A percentile compares a stretch with the other conserved stretches of the same genome.
Evolutionary conservation across 345 rosid species (phyloP).

Genomic region (Ceriops decandra): DNA sequence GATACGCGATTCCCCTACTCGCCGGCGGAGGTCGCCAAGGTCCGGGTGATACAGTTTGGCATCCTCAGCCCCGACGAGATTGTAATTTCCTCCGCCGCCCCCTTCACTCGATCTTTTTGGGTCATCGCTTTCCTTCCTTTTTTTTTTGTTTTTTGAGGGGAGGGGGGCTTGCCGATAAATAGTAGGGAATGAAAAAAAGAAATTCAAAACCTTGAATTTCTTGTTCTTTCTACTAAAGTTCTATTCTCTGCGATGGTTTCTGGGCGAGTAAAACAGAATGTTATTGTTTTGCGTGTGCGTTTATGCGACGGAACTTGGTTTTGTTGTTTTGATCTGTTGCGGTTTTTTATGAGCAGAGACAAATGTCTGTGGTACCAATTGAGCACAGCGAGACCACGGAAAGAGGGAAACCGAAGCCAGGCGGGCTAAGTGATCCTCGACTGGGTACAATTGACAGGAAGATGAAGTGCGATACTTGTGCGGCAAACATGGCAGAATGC

Average conservation of each 20-base stretch:
- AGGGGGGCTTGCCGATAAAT: too few relatives aligned
- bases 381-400: constrained; percentile 89
- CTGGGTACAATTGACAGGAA: constrained; percentile 93
- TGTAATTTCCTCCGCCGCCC: constrained; percentile 38
- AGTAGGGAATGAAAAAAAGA: too few relatives aligned
- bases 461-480: constrained; percentile 86
- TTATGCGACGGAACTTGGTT: background rate
- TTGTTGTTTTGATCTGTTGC: constrained; percentile 5
- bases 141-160: too few relatives aligned
- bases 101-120: background rate
- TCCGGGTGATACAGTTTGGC: constrained; percentile 89
- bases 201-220: background rate
- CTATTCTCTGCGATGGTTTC: too few relatives aligned
- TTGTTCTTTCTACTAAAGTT: too few relatives aligned
- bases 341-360: constrained; percentile 58
- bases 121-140: too few relatives aligned
- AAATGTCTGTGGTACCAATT: constrained; percentile 88
- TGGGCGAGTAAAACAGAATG: too few relatives aligned
- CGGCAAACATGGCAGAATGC: constrained; percentile 94
- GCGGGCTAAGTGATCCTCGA: constrained; percentile 77
- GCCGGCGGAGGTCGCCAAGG: constrained; percentile 94
- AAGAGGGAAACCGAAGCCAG: constrained; percentile 82
- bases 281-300: background rate
- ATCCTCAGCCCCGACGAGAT: constrained; percentile 95
- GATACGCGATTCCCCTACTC: constrained; percentile 73